These are phyloP conservation scores for Marasmius sp. DNA, from an alignment of 1,284 basidiomycete species.

Conservation along the genomic window DNA sequence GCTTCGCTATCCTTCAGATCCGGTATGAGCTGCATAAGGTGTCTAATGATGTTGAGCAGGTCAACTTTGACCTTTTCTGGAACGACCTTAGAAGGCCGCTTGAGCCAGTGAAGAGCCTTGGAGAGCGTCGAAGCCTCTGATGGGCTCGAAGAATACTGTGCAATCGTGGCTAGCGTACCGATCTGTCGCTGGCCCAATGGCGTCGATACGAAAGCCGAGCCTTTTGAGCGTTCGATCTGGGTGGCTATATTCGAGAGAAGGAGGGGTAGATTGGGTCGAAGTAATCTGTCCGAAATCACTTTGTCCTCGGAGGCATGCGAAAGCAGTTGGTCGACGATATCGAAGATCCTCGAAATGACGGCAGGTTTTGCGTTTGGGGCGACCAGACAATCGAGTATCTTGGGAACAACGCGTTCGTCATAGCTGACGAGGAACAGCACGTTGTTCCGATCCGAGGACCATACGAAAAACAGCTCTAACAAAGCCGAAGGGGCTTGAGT, in stretches of 20 bases:
- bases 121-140: slow-evolving; percentile 77
- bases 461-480: slow-evolving; percentile 83
- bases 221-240: slow-evolving; percentile 65
- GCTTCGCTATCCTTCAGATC: slow-evolving; percentile 57
- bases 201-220: slow-evolving; percentile 57
- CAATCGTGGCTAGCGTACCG: slow-evolving; percentile 76
- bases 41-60: slow-evolving; percentile 75
- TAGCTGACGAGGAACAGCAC: slow-evolving; percentile 67
- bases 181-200: slow-evolving; percentile 86
- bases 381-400: slow-evolving; percentile 80
- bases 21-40: slow-evolving; percentile 73
- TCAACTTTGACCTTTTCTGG: slow-evolving; percentile 89
- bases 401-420: slow-evolving; percentile 71
- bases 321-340: slow-evolving; percentile 81
- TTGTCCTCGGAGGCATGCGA: slow-evolving; percentile 53
- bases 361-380: slow-evolving; percentile 86
- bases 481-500: slow-evolving; percentile 91
- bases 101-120: slow-evolving; percentile 80
- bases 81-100: slow-evolving; percentile 74
- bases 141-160: slow-evolving; percentile 72
- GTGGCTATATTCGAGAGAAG: slow-evolving; percentile 76
- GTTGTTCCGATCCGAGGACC: slow-evolving; percentile 66
- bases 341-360: slow-evolving; percentile 82
- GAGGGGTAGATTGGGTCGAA: slow-evolving; percentile 76
- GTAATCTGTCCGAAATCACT: slow-evolving; percentile 51